phyloP scores from a whole-genome alignment of 805 yeast species.

The Isabelozyma rhagii region DNA sequence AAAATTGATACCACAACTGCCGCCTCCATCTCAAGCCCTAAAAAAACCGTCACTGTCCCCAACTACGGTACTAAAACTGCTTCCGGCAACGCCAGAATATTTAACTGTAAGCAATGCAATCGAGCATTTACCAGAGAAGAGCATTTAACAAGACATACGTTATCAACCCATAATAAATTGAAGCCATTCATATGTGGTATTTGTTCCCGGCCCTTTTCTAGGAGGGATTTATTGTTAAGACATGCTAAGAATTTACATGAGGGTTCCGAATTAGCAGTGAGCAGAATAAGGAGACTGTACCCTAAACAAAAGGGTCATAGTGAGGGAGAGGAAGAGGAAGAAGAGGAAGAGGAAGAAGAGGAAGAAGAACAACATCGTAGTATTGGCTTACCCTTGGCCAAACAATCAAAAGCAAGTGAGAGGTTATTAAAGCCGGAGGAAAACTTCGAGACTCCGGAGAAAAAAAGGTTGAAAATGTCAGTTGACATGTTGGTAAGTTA shows the following conservation, averaged over 20 bases:
- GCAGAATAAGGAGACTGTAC: slow-evolving; percentile 38
- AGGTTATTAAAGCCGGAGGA: not conserved
- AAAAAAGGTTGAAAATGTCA: slow-evolving; percentile 35
- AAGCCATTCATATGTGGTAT: slow-evolving; percentile 44
- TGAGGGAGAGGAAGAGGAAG: slow-evolving; percentile 6
- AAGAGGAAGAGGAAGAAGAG: slow-evolving; percentile 5
- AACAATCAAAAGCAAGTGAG: not conserved
- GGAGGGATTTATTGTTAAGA: slow-evolving; percentile 40
- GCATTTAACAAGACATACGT: slow-evolving; percentile 40
- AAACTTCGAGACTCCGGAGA: slow-evolving; percentile 24
- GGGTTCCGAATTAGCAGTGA: slow-evolving; percentile 42
- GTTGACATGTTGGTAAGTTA: slow-evolving; percentile 42
- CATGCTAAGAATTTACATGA: slow-evolving; percentile 45
- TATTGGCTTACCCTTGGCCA: not conserved
- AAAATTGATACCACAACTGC: not conserved
- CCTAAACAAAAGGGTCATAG: slow-evolving; percentile 11
- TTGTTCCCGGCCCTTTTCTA: slow-evolving; percentile 40
- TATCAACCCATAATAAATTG: slow-evolving; percentile 42
- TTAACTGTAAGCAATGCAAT: slow-evolving; percentile 38
- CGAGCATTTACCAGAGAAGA: slow-evolving; percentile 48
- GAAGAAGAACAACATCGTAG: slow-evolving; percentile 2
- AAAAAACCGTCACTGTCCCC: not conserved
- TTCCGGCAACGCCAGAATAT: slow-evolving; percentile 42
- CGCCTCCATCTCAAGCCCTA: not conserved
- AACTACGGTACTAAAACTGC: slow-evolving; percentile 40